Evolutionary conservation across 495 filamentous ascomycete genomes (phyloP).

Genomic region (Evansstolkia leycettana): DNA sequence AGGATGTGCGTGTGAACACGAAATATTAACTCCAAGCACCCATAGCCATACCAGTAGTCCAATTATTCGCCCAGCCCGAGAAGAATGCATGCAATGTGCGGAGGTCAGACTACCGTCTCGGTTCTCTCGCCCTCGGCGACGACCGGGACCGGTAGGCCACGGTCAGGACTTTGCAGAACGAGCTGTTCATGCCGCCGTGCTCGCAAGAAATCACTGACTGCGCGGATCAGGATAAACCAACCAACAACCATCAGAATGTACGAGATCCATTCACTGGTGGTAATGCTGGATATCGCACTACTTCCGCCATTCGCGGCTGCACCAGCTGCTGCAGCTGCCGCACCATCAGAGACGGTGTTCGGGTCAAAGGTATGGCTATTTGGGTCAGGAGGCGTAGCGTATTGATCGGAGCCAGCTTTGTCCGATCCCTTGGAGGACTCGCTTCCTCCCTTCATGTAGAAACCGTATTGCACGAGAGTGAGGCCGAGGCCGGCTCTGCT

Average conservation of each 20-base stretch:
- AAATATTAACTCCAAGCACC: conserved; percentile 11
- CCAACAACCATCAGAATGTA: conserved; percentile 94
- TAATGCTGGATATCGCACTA: conserved; percentile 36
- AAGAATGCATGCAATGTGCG: no score
- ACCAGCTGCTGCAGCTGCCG: conserved; percentile 20
- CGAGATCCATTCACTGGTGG: conserved; percentile 75
- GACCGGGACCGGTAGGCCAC: conserved; percentile 73
- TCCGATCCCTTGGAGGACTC: conserved; percentile 33
- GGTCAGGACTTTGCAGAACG: conserved; percentile 85
- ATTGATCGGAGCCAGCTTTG: conserved; percentile 35
- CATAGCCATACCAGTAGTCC: conserved; percentile 4
- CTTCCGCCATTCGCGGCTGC: conserved; percentile 16
- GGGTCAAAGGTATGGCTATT: conserved; percentile 86
- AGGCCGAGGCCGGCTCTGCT: conserved; percentile 89
- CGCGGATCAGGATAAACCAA: conserved; percentile 91
- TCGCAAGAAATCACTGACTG: conserved; percentile 76
- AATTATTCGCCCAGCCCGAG: conserved; percentile 1
- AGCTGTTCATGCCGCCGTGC: conserved; percentile 85
- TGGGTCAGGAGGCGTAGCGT: conserved; percentile 62
- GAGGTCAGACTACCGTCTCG: conserved; percentile 63
- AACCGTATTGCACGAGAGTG: conserved; percentile 92
- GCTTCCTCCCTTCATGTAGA: conserved; percentile 68
- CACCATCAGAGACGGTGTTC: conserved; percentile 39
- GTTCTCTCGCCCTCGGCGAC: conserved; percentile 79
- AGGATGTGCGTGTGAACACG: no score